phyloP scores from a whole-genome alignment of 805 yeast genomes.

The Wickerhamomyces hampshirensis region DNA sequence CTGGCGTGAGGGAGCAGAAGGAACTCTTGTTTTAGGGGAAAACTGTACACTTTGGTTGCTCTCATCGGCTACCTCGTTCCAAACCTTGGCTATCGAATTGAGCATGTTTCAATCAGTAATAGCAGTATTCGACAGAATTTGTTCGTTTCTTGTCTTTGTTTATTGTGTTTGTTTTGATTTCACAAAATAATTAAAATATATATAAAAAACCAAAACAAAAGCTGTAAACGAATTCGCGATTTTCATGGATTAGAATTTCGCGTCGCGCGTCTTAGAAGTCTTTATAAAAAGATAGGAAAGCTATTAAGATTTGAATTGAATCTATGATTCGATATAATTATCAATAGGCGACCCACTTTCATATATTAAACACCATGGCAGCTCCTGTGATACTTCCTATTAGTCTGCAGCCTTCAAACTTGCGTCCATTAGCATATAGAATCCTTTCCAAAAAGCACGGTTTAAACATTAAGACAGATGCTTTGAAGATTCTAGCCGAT shows the following conservation, averaged over 20 bases:
- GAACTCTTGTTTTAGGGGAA: conserved; percentile 10
- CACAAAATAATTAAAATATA: too few species aligned
- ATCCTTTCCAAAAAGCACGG: conserved; percentile 90
- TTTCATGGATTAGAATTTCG: too few species aligned
- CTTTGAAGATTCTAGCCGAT: conserved; percentile 68
- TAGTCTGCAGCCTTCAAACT: conserved; percentile 69
- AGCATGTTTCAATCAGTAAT: conserved; percentile 14
- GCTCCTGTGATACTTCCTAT: conserved; percentile 59
- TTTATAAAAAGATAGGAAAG: conserved; percentile 2
- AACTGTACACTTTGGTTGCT: conserved; percentile 11
- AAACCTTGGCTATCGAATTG: conserved; percentile 17
- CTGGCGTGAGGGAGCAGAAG: neutral
- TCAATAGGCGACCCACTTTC: too few species aligned
- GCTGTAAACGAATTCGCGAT: too few species aligned
- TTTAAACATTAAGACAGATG: conserved; percentile 81
- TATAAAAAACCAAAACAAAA: too few species aligned
- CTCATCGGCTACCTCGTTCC: conserved; percentile 22
- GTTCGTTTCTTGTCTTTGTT: neutral
- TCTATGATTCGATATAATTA: too few species aligned
- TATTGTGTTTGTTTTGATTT: neutral
- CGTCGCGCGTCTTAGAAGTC: neutral
- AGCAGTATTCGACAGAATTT: neutral
- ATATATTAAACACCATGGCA: too few species aligned
- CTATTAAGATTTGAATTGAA: too few species aligned
- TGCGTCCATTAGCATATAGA: conserved; percentile 90